phyloP scores from a whole-genome alignment of 2,329 filamentous ascomycete genomes.

The Verticillium dahliae region DNA sequence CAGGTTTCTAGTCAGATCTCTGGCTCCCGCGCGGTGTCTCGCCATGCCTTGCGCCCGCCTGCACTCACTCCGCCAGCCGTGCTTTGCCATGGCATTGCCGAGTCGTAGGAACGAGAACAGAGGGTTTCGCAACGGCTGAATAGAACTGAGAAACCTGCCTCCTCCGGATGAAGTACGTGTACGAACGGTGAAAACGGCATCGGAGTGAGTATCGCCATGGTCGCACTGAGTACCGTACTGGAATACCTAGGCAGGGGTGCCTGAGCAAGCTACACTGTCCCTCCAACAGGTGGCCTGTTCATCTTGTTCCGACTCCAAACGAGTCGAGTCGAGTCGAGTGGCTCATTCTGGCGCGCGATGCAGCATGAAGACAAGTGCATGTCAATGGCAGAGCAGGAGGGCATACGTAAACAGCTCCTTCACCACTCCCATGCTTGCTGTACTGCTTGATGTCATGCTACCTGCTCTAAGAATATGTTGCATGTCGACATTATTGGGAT shows the following conservation, averaged over 20 bases:
- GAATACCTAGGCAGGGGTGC: background rate
- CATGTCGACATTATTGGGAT: background rate
- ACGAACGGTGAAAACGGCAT: background rate
- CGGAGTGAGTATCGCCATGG: background rate
- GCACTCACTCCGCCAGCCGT: background rate
- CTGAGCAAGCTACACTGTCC: background rate
- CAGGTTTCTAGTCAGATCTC: background rate
- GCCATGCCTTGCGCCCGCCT: background rate
- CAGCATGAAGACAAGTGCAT: background rate
- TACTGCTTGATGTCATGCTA: background rate
- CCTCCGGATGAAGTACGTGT: background rate
- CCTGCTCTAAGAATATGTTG: background rate
- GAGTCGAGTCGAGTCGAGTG: background rate
- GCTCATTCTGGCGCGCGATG: background rate
- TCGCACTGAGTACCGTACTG: background rate
- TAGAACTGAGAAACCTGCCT: background rate
- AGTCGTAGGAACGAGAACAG: background rate
- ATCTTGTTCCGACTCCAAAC: background rate
- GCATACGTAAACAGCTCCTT: background rate
- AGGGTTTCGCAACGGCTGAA: background rate
- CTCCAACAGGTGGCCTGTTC: background rate
- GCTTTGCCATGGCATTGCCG: background rate
- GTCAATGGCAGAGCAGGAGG: background rate
- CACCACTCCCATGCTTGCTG: background rate
- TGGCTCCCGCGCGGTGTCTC: background rate